These are phyloP conservation scores for Aspergillus ellipticus DNA, from an alignment of 495 filamentous ascomycete genomes.

Conservation along the genomic window DNA sequence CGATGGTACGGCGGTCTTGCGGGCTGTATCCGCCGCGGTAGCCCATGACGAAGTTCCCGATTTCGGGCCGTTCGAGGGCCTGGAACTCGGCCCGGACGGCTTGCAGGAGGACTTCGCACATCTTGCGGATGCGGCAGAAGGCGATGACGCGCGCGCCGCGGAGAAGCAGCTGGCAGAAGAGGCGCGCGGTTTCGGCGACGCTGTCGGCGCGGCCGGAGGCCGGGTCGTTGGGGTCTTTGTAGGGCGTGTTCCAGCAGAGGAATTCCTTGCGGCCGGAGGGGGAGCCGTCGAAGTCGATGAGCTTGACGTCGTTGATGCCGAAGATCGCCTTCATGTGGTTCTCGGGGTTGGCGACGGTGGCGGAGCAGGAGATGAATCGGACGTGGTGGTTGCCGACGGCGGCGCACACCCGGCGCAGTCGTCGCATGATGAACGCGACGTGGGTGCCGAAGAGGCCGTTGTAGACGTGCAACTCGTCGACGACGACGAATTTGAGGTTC, in stretches of 20 bases:
- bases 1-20: constrained; percentile 86
- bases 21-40: constrained; percentile 96
- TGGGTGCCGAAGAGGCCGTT: constrained; percentile 93
- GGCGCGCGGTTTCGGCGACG: constrained; percentile 75
- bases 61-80: constrained; percentile 66
- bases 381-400: constrained; percentile 85
- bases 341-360: constrained; percentile 91
- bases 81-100: constrained; percentile 76
- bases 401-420: constrained; percentile 83
- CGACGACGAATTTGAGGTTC: constrained; percentile 86
- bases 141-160: constrained; percentile 90
- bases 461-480: constrained; percentile 92
- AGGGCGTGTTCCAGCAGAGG: constrained; percentile 96
- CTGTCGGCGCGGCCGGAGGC: constrained; percentile 80
- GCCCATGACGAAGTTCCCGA: constrained; percentile 80
- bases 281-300: constrained; percentile 89
- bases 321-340: constrained; percentile 93
- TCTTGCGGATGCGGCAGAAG: constrained; percentile 81
- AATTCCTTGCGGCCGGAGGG: constrained; percentile 94
- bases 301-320: constrained; percentile 70
- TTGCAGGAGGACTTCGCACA: constrained; percentile 80
- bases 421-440: constrained; percentile 90
- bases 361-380: constrained; percentile 95
- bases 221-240: constrained; percentile 84
- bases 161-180: constrained; percentile 88